phyloP scores from a whole-genome alignment of 495 filamentous ascomycete genomes.

The Rostrohypoxylon terebratum region DNA sequence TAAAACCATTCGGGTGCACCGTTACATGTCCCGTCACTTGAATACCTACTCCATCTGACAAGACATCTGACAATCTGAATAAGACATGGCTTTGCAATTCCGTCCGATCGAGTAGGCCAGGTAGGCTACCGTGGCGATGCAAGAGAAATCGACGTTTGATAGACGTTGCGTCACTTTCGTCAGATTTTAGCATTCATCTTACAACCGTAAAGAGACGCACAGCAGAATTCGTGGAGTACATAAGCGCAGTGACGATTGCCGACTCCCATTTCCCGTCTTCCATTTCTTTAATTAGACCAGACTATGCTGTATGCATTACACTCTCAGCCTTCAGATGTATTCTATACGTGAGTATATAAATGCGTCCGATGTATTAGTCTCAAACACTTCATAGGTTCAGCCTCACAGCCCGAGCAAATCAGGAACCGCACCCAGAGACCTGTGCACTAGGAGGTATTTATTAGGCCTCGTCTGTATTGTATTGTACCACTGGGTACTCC shows the following conservation, averaged over 20 bases:
- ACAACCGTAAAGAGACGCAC: constrained; percentile 14
- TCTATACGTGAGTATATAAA: not conserved
- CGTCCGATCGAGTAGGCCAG: not conserved
- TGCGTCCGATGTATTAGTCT: constrained; percentile 14
- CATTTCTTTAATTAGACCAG: constrained; percentile 42
- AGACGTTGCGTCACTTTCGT: constrained; percentile 35
- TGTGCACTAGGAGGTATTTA: constrained; percentile 1
- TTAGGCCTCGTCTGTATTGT: not conserved
- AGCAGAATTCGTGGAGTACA: constrained; percentile 24
- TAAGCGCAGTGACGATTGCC: constrained; percentile 18
- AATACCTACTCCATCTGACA: not conserved
- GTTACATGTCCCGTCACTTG: constrained; percentile 7
- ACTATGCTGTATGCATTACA: too few species aligned
- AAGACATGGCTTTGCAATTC: constrained; percentile 9
- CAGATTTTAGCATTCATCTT: constrained; percentile 8
- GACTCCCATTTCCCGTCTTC: constrained; percentile 11
- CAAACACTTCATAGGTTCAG: constrained; percentile 26
- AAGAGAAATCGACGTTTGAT: constrained; percentile 20
- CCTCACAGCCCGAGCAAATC: constrained; percentile 21
- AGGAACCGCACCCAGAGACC: not conserved
- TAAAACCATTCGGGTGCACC: constrained; percentile 18
- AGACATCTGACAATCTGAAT: constrained; percentile 20
- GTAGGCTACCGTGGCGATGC: constrained; percentile 17
- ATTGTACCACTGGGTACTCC: not conserved
- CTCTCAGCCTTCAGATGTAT: not conserved